phyloP scores from a whole-genome alignment of 805 yeast species.

The Pichia eremophila region DNA sequence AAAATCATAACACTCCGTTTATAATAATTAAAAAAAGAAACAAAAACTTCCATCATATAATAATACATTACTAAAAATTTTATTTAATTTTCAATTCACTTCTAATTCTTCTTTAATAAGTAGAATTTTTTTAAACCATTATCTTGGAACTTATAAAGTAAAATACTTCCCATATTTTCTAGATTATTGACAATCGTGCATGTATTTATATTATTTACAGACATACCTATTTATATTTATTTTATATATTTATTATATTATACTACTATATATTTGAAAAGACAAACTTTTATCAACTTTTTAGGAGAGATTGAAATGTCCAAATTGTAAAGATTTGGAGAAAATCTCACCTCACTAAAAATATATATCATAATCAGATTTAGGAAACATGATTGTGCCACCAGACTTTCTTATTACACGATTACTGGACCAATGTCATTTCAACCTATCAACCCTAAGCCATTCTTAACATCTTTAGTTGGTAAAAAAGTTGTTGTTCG shows the following conservation, averaged over 20 bases:
- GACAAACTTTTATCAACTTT: too few relatives aligned
- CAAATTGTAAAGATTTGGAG: too few relatives aligned
- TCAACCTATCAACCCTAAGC: conserved; percentile 79
- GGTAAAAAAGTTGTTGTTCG: conserved; percentile 65
- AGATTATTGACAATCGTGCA: conserved; percentile 3
- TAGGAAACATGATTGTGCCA: too few relatives aligned
- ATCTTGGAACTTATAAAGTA: not conserved
- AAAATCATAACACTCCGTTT: not conserved
- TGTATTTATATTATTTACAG: conserved; percentile 6
- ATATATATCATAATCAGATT: too few relatives aligned
- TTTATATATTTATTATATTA: not conserved
- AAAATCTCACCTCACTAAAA: too few relatives aligned
- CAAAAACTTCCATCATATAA: not conserved
- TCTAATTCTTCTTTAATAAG: not conserved
- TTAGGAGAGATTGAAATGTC: too few relatives aligned
- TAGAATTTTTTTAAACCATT: too few relatives aligned
- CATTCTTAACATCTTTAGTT: conserved; percentile 73
- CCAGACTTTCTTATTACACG: too few relatives aligned
- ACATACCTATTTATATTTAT: not conserved
- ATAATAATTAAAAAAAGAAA: not conserved
- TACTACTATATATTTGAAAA: not conserved
- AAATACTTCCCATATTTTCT: not conserved
- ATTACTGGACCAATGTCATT: conserved; percentile 25
- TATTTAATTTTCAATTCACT: not conserved
- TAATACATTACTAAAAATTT: not conserved